Base-by-base conservation (phyloP, 805 yeast genomes). In the Dipodascopsis uninucleata region DNA sequence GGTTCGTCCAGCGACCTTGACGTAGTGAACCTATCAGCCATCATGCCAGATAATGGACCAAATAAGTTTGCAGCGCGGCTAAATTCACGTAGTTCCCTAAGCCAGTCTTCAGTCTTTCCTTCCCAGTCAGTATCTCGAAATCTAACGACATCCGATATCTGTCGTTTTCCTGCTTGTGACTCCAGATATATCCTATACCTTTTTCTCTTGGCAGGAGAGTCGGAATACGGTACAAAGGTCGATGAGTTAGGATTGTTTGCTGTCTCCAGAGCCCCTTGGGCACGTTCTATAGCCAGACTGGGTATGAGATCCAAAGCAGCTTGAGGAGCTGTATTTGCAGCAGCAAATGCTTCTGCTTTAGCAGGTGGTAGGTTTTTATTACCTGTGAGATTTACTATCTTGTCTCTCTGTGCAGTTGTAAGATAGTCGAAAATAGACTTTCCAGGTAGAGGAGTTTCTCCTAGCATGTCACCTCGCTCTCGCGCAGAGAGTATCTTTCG, bases 371-470 rank as follows among this genome's bases (percentile, higher is more conserved):
- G 28, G 6, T 44, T 33, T 9, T 36, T 17, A 12, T 50, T 44
- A 14, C 57, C 58, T 4, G 59, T 55, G 8, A 47, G 17, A 9
- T 21, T 23, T 10, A 42, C 53, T 16, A 55, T 17, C 22, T 36
- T 41, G 22, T 48, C 41, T 1, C 58, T 41, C 28, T 56, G 60
- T 5, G 23, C 56, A 2, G 58, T 48, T 3, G 56, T 43, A 28
- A 58, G 21, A 38, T 35, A 52, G 25, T 53, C 60, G 41, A 57
- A 59, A 5, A 58, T 47, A 5, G 63, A 59, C 28, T 49, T 54
- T 22, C 56, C 54, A 5, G 39, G 52, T 9, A 49, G 31, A 28
- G 39, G 40, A 20, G 44, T 38, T 23, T 52, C 56, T 10, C 49
- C 23, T 10, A 52, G 36, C 32, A 52, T 14, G 6, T 23, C 41